These are phyloP conservation scores for Alternaria sp. DNA, from an alignment of 2,329 filamentous ascomycete species.

Conservation along the genomic window DNA sequence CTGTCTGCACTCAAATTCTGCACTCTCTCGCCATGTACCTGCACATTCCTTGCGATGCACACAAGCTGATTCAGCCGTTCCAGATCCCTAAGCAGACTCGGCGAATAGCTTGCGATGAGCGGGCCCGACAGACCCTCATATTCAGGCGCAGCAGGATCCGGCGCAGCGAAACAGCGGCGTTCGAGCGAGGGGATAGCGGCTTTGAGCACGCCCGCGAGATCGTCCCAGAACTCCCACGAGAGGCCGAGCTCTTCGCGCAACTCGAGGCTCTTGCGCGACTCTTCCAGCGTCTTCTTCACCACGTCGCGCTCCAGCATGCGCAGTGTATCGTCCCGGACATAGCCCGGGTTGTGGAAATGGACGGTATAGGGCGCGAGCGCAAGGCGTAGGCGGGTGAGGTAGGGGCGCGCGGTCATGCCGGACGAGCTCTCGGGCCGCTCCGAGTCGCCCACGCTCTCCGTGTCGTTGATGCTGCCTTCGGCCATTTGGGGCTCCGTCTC, in stretches of 20 bases:
- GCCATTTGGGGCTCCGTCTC: conserved; percentile 1
- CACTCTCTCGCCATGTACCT: conserved; percentile 65
- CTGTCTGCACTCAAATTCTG: conserved; percentile 68
- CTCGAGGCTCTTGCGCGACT: conserved; percentile 62
- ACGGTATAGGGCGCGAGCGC: conserved; percentile 58
- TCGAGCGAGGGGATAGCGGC: conserved; percentile 67
- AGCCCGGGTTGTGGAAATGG: conserved; percentile 66
- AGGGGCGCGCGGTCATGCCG: conserved; percentile 32
- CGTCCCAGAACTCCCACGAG: conserved; percentile 64
- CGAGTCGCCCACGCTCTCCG: conserved; percentile 14
- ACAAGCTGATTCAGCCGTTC: conserved; percentile 68
- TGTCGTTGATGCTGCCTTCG: conserved; percentile 15
- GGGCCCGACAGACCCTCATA: conserved; percentile 66
- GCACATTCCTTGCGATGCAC: conserved; percentile 66
- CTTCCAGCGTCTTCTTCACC: conserved; percentile 65
- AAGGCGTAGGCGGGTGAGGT: conserved; percentile 54
- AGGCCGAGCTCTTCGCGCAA: conserved; percentile 64
- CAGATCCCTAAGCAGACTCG: conserved; percentile 65
- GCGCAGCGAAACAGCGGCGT: conserved; percentile 66
- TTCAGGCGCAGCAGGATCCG: conserved; percentile 61
- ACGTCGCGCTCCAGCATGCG: conserved; percentile 61
- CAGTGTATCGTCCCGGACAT: conserved; percentile 65
- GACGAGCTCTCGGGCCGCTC: conserved; percentile 23
- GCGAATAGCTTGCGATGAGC: conserved; percentile 66
- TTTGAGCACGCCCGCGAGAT: conserved; percentile 63